Evolutionary conservation across 768 basidiomycete genomes (phyloP).

Genomic region (Tulasnella sp.): DNA sequence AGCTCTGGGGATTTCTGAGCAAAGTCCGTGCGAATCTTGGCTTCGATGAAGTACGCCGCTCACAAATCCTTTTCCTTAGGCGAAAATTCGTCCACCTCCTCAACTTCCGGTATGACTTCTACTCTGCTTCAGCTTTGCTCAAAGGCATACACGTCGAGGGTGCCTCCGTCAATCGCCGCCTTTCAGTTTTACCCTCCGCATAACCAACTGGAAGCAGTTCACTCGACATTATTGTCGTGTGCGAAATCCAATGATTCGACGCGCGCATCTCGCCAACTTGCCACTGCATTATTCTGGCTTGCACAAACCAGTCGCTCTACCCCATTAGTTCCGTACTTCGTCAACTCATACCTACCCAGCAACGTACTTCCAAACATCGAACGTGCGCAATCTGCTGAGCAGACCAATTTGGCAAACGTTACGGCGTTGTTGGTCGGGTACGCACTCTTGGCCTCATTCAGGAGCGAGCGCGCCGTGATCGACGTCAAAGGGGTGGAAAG

Average conservation of each 20-base stretch:
- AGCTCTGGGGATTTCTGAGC: not conserved
- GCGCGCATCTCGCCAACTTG: slow-evolving; percentile 9
- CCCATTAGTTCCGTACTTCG: slow-evolving; percentile 10
- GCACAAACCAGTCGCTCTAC: not conserved
- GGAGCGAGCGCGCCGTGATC: slow-evolving; percentile 10
- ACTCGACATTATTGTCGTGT: not conserved
- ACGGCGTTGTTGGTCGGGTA: not conserved
- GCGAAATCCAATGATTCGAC: not conserved
- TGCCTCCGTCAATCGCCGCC: slow-evolving; percentile 5
- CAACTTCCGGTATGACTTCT: not conserved
- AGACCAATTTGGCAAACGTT: not conserved
- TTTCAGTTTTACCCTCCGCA: slow-evolving; percentile 2
- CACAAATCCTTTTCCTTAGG: not conserved
- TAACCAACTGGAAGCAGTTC: not conserved
- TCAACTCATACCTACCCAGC: slow-evolving; percentile 7
- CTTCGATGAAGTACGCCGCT: not conserved
- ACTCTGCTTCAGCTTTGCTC: not conserved
- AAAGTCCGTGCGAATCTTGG: not conserved
- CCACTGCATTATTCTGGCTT: slow-evolving; percentile 2
- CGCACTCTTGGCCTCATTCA: slow-evolving; percentile 3
- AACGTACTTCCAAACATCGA: slow-evolving; percentile 9
- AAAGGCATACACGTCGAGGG: not conserved
- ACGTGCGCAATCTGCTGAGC: not conserved
- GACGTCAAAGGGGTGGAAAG: slow-evolving; percentile 10
- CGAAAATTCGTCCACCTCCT: not conserved